Base-by-base conservation (phyloP, 2,329 filamentous ascomycete species). In the Fusarium hainanense region DNA sequence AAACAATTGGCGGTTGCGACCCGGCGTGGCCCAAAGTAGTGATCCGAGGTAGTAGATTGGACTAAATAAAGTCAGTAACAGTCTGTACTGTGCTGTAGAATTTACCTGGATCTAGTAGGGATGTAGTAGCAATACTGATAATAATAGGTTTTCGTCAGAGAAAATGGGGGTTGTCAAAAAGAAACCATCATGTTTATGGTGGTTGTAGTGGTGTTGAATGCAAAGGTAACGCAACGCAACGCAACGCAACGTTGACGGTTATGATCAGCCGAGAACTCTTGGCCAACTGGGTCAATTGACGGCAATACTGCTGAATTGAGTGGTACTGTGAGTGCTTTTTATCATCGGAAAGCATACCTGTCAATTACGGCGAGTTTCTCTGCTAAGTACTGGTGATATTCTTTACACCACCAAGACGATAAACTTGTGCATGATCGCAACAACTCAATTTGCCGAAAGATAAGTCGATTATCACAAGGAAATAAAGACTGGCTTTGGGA, bases 81-180 rank as follows among this genome's bases (percentile, higher is more conserved):
- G 27, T 32, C n/a, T 34, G 61, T 57, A 47, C 51, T 23, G 42
- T 41, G 13, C 34, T 41, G 23, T 51, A 51, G 21, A 27, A 9
- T 27, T 51, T 41, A 41, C 13, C 20, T 51, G 25, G 49, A 16
- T n/a, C 49, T 51, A 51, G 21, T 41, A 41, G 13, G 34, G 18
- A 51, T 51, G 20, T 14, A 40, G 37, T 27, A n/a, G n/a, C 6
- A 16, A 54, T n/a, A 44, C 21, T 13, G 20, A 41, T 34, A 56
- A 70, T 70, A 70, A 70, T 70, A 70, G 28, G 41, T 64, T 55
- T 70, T 67, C 60, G 68, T 70, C 68, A 70, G 54, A 64, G 63
- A 70, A 51, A 70, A 70, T 54, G 54, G 34, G 28, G 63, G 58
- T 47, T 60, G 67, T 64, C 68, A 70, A 70, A 70, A 68, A 70